Evolutionary conservation across 1,284 basidiomycete species (phyloP), one percentile per base, ranked within the genome.

Genomic region (Apiotrichum laibachii): DNA sequence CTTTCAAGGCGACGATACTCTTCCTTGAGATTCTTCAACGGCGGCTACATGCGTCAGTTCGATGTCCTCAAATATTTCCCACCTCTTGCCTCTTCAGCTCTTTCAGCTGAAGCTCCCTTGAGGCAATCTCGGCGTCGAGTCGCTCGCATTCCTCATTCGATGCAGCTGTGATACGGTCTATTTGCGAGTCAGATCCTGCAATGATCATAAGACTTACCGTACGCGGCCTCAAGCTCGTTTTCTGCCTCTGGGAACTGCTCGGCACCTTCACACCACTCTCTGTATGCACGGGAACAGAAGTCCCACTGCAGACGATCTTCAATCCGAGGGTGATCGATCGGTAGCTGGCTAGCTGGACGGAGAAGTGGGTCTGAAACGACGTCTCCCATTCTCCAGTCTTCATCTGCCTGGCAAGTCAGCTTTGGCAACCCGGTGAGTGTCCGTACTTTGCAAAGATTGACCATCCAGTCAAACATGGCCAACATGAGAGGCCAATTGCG

Each of bases 401-500:
- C 85, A 80, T 78, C 70, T 1, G 73, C 74, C 76, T 77, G 39
- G 5, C 33, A 7, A 9, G 19, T 56, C 8, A 59, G 57, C 46
- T 26, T 50, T 49, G 19, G 8, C 8, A 11, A 11, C n/a, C 10
- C 9, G n/a, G 18, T 5, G 19, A 44, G 16, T 26, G 8, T 16
- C 52, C 58, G 5, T 44, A 63, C 62, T 35, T 60, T 63, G 68
- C 86, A 75, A 4, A 90, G 76, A 66, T 91, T 88, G 1, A 88
- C 87, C 16, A 95, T 79, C 92, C 92, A 95, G 73, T 91, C 88
- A 49, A 95, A 72, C 71, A 90, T 88, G 21, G 88, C 91, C 18
- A 93, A 79, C 18, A 93, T 73, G 16, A 83, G 79, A 0, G 89
- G 89, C 92, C 91, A 94, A 18, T 87, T 86, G 73, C 89, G 88